These are phyloP conservation scores for Zygosaccharomyces sapae DNA, from an alignment of 1,139 yeast species.

Conservation along the genomic window DNA sequence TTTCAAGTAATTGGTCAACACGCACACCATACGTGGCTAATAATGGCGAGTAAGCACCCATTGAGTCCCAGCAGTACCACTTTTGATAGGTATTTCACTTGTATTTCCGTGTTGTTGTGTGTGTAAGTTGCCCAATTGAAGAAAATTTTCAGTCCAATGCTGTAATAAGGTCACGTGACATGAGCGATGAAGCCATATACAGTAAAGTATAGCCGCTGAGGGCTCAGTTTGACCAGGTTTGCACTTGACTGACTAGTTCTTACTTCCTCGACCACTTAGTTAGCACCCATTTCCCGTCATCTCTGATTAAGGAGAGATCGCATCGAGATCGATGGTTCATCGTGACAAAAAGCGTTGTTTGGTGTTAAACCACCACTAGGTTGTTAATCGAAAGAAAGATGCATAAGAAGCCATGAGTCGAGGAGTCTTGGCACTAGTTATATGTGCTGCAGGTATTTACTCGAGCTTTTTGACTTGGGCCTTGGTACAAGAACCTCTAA, in stretches of 20 bases:
- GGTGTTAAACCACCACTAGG: too few relatives aligned
- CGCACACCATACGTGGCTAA: slow-evolving; percentile 34
- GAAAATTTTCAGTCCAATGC: slow-evolving; percentile 6
- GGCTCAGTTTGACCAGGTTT: not conserved
- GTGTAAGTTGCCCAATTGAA: not conserved
- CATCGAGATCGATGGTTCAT: not conserved
- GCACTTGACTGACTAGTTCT: not conserved
- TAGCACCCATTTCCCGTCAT: too few relatives aligned
- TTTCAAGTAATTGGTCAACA: slow-evolving; percentile 32
- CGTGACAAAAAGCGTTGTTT: too few relatives aligned
- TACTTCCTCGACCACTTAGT: too few relatives aligned
- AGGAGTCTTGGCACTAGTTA: slow-evolving; percentile 36
- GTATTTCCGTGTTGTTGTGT: not conserved
- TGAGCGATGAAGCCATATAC: not conserved
- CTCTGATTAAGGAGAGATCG: too few relatives aligned
- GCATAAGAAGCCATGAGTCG: slow-evolving; percentile 4
- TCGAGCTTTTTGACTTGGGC: slow-evolving; percentile 89
- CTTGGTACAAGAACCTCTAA: slow-evolving; percentile 79
- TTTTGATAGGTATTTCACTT: not conserved
- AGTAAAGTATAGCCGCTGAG: not conserved
- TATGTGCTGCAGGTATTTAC: slow-evolving; percentile 72
- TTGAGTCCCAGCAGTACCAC: slow-evolving; percentile 7
- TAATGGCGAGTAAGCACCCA: slow-evolving; percentile 32
- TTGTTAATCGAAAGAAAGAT: not conserved
- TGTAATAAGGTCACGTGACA: not conserved